phyloP scores from a whole-genome alignment of 73 alveolate genomes.

The Paramecium sonneborni region DNA sequence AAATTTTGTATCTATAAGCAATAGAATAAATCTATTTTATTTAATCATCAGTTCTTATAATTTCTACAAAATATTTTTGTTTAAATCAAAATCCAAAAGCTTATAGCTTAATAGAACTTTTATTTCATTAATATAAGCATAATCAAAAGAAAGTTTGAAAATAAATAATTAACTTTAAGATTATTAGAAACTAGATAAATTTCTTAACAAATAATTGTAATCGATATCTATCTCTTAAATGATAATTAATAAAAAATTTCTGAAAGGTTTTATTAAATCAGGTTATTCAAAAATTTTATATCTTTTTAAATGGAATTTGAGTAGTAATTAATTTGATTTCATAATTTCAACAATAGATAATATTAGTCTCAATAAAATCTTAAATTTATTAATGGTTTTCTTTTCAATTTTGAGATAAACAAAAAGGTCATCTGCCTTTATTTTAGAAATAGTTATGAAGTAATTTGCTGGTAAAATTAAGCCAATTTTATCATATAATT shows the following conservation, averaged over 20 bases:
- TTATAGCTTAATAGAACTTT: background rate
- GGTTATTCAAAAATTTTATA: background rate
- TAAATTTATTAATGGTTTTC: background rate
- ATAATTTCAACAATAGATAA: background rate
- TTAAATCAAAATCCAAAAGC: background rate
- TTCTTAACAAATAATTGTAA: background rate
- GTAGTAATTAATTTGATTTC: background rate
- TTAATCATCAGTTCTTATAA: background rate
- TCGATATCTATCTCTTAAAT: background rate
- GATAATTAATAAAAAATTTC: background rate
- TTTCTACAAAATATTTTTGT: background rate
- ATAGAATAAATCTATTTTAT: background rate
- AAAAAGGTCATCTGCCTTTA: background rate
- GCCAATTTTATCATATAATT: background rate
- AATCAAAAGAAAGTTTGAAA: background rate
- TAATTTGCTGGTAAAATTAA: background rate
- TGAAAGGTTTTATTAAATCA: background rate
- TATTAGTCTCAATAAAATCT: background rate
- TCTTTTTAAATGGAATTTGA: background rate
- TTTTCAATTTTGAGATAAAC: background rate
- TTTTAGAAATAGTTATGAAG: background rate
- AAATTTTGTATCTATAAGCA: background rate
- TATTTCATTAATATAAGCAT: conserved; percentile 14
- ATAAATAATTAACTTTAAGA: background rate
- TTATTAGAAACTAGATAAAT: background rate